Conservation (phyloP, 176 grass and related monocot species). For the Juncus effusus region DNA sequence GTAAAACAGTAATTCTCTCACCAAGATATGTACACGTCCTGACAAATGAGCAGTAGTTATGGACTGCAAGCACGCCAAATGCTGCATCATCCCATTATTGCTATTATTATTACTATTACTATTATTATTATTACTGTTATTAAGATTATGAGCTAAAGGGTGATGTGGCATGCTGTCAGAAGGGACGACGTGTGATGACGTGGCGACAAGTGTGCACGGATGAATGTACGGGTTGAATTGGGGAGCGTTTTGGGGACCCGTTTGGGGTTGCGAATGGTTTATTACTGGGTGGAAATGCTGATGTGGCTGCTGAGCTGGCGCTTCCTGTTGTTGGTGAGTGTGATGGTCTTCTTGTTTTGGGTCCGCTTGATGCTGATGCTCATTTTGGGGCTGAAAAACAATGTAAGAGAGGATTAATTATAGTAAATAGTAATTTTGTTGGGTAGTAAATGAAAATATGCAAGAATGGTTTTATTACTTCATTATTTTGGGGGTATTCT, state of each 20-base stretch:
- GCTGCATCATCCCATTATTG: slow-evolving; percentile 28
- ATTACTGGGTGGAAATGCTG: slow-evolving; percentile 46
- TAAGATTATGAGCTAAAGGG: slow-evolving; percentile 17
- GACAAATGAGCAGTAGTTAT: slow-evolving; percentile 42
- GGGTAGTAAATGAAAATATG: no score
- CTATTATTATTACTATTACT: slow-evolving; percentile 13
- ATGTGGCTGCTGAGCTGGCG: slow-evolving; percentile 46
- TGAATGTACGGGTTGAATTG: slow-evolving; percentile 54
- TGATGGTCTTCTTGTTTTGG: not conserved
- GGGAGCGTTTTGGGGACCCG: slow-evolving; percentile 48
- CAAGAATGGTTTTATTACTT: slow-evolving; percentile 31
- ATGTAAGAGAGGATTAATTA: not conserved
- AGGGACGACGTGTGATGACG: slow-evolving; percentile 5
- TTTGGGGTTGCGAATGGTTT: slow-evolving; percentile 52
- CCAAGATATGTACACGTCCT: slow-evolving; percentile 57
- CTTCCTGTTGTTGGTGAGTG: slow-evolving; percentile 33
- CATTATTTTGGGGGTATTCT: slow-evolving; percentile 52
- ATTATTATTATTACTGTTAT: slow-evolving; percentile 14
- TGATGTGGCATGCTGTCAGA: slow-evolving; percentile 60
- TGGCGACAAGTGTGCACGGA: slow-evolving; percentile 41
- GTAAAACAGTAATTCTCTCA: slow-evolving; percentile 8
- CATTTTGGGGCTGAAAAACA: slow-evolving; percentile 47
- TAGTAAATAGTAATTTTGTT: not conserved
- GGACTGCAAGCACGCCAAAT: slow-evolving; percentile 56
- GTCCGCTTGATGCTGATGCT: slow-evolving; percentile 3